Conservation (phyloP, 1,284 basidiomycete genomes). For the Austroboletus rostrupii region DNA sequence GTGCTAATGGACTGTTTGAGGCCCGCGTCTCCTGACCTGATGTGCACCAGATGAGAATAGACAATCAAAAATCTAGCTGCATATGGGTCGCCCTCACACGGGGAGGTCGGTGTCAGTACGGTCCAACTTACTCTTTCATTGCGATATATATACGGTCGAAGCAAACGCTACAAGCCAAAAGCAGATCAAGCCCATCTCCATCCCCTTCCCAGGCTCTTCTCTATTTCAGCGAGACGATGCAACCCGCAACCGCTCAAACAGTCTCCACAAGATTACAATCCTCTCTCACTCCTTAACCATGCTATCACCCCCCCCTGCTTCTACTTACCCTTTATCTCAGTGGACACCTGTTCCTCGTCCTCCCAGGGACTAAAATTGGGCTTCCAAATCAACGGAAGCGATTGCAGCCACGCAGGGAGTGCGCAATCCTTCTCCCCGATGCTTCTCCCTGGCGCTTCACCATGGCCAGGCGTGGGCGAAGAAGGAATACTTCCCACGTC, state of each 20-base stretch:
- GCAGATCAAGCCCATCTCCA: slow-evolving; percentile 19
- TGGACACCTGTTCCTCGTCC: slow-evolving; percentile 45
- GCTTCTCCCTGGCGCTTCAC: slow-evolving; percentile 26
- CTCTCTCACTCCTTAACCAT: not conserved
- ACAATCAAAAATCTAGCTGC: not conserved
- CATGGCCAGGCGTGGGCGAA: slow-evolving; percentile 50
- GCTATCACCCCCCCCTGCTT: not conserved
- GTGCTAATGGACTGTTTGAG: not conserved
- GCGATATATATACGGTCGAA: slow-evolving; percentile 30
- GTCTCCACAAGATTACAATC: slow-evolving; percentile 13
- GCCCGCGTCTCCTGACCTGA: not conserved
- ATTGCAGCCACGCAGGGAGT: slow-evolving; percentile 54
- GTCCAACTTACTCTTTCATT: slow-evolving; percentile 31
- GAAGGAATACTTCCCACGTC: slow-evolving; percentile 65
- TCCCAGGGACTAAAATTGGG: slow-evolving; percentile 67
- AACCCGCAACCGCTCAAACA: slow-evolving; percentile 10
- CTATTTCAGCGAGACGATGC: slow-evolving; percentile 14
- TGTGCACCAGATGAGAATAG: not conserved
- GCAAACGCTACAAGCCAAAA: slow-evolving; percentile 21
- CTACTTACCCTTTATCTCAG: slow-evolving; percentile 23
- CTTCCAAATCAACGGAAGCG: slow-evolving; percentile 49
- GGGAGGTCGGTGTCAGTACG: not conserved
- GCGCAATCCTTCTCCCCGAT: slow-evolving; percentile 27
- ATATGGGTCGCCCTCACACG: slow-evolving; percentile 9
- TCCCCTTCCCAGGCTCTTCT: slow-evolving; percentile 14